Evolutionary conservation across 805 yeast species (phyloP), one percentile per base, ranked within the genome.

Genomic region (Blastobotrys muscicola): DNA sequence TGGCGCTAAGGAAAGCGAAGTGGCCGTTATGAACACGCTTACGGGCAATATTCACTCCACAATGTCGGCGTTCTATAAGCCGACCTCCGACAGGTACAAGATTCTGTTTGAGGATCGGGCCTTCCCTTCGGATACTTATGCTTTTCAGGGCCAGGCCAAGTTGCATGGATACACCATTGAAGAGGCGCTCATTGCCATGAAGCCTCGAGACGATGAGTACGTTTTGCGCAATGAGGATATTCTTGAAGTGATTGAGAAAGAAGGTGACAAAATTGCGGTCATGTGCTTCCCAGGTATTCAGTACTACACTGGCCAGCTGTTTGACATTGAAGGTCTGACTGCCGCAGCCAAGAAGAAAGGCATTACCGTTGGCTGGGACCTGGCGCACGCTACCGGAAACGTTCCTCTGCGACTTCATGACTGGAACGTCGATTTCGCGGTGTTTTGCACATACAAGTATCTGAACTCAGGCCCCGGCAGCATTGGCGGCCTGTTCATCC

Each of bases 301-400:
- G 58, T 89, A 81, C 66, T 90, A 87, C 61, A 76, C 96, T 1
- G 97, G 97, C 6, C 97, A 89, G 62, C 68, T 70, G 20, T 87
- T 89, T 55, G 85, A 85, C 41, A 83, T 89, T 32, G 70, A 69
- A 40, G 59, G 60, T n/a, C 85, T 89, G 53, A 87, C 97, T 1
- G 54, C 56, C 7, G 66, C 65, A 38, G 87, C 82, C 4, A 80
- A 84, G 45, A 45, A 74, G 65, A 20, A 71, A 29, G 71, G 71
- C 9, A 51, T 59, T 9, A 43, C 83, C 31, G 66, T 74, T 1
- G 97, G 96, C 1, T 89, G 96, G 96, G 97, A 89, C 61, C 69
- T 89, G 52, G 97, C 97, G 1, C 97, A 89, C 60, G 95, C 94
- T 1, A 90, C 72, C 1, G 97, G 97, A 2, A 90, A 90, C 60